Base-by-base conservation (phyloP, 768 basidiomycete species). In the Amanita pallidorosea region DNA sequence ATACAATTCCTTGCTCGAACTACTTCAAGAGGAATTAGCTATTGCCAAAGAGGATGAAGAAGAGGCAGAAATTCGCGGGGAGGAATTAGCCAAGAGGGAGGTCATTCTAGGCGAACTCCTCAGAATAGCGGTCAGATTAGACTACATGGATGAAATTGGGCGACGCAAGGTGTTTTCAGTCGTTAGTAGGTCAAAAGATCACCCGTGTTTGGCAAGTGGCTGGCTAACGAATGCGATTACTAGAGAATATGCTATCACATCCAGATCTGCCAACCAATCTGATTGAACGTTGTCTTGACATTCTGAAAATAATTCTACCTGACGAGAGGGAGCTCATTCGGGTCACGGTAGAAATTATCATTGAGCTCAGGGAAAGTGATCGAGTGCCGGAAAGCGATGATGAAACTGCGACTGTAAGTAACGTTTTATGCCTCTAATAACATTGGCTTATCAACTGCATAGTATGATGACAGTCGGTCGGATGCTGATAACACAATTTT, bases 61-160 rank as follows among this genome's bases (percentile, higher is more conserved):
- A 15, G 73, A 76, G 29, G 63, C 67, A 12, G 72, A 75, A n/a
- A 63, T 66, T 46, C 67, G 70, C 25, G 79, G 81, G 41, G 83
- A 86, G 47, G 76, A 79, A 51, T 63, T 77, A 15, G 71, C 79
- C 4, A 81, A 83, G 58, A 70, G 70, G 23, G 85, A 87, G 55
- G 83, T 90, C 51, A 68, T 92, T 9, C 75, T 96, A 42, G 74
- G 81, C 2, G 91, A 97, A 62, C 70, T 97, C 58, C 72, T 97
- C 31, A 77, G 77, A 50, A 77, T 96, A 53, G 85, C 88, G 0
- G 73, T 89, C 27, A 83, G 84, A 56, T 69, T 92, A 37, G 95
- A 98, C 64, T 97, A 94, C 57, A 81, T 82, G 22, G 95, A 99
- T 64, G 94, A 97, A 63, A 92, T 95, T 60, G 95, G 95, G 7